Evolutionary conservation across 164 flowering plant species (phyloP).

Genomic region (grape (Vitis vinifera)): ASM3070453v1 NC_081821.1:2340001-2340500

Average conservation of each 20-base stretch:
- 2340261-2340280: constrained; percentile 91
- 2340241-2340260: constrained; percentile 82
- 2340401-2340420: background rate
- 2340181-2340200: background rate
- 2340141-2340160: constrained; percentile 42
- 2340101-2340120: constrained; percentile 85
- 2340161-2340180: constrained; percentile 10
- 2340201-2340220: background rate
- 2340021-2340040: constrained; percentile 74
- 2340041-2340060: constrained; percentile 57
- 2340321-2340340: constrained; percentile 13
- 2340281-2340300: constrained; percentile 94
- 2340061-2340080: constrained; percentile 68
- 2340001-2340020: constrained; percentile 1
- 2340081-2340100: constrained; percentile 86
- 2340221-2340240: constrained; percentile 70
- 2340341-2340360: background rate
- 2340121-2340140: constrained; percentile 93
- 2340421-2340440: background rate
- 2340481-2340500: background rate
- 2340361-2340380: background rate
- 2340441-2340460: background rate
- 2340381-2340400: background rate
- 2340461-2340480: background rate
- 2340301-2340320: constrained; percentile 81